Conservation (phyloP, 768 basidiomycete species). For the Termitomyces sp. region DNA sequence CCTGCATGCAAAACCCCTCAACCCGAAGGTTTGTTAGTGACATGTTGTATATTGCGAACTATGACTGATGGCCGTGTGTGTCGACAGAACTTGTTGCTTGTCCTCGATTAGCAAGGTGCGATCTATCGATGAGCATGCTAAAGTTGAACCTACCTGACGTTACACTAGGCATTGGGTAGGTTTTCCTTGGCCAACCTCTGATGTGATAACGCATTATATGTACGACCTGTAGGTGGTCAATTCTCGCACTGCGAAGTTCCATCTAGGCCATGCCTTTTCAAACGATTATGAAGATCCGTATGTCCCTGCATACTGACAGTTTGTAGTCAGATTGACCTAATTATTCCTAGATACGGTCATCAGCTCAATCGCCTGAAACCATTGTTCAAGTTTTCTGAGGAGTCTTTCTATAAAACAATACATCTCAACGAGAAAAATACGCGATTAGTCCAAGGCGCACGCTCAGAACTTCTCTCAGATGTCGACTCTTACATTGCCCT, state of each 20-base stretch:
- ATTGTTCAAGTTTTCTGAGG: slow-evolving; percentile 40
- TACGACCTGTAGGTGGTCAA: slow-evolving; percentile 46
- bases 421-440: slow-evolving; percentile 42
- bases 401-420: slow-evolving; percentile 49
- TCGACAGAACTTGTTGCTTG: slow-evolving; percentile 64
- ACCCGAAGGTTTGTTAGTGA: slow-evolving; percentile 43
- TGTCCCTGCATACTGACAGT: slow-evolving; percentile 19
- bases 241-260: slow-evolving; percentile 60
- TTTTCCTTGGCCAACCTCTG: neutral
- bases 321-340: neutral
- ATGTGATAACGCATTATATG: neutral
- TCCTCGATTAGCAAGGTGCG: slow-evolving; percentile 60
- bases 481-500: slow-evolving; percentile 42
- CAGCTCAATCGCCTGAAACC: slow-evolving; percentile 51
- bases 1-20: slow-evolving; percentile 59
- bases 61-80: neutral
- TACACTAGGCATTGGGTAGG: slow-evolving; percentile 58
- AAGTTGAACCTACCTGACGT: neutral
- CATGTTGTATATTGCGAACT: neutral
- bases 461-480: slow-evolving; percentile 34
- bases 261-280: slow-evolving; percentile 50
- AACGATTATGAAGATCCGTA: slow-evolving; percentile 64
- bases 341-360: slow-evolving; percentile 41
- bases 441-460: slow-evolving; percentile 43
- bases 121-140: neutral